A percentile compares a stretch with the other conserved stretches of the same genome.
Conservation (phyloP, 2,329 filamentous ascomycete genomes). For the Fusarium avenaceum region DNA sequence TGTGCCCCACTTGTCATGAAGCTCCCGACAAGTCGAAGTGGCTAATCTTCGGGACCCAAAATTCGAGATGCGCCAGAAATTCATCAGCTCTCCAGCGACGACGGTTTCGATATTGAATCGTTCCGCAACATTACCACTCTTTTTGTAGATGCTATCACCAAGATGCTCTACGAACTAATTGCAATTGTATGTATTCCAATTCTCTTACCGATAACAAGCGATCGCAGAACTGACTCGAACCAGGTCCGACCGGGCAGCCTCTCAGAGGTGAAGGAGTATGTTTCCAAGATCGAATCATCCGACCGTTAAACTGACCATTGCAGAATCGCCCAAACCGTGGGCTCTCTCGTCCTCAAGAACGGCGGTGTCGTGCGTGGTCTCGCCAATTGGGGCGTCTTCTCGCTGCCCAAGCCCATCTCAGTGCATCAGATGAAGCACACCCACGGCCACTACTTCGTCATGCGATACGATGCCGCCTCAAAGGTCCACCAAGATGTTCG, state of each 20-base stretch:
- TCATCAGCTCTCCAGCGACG: constrained; percentile 36
- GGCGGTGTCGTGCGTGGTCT: constrained; percentile 93
- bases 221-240: constrained; percentile 34
- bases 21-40: constrained; percentile 28
- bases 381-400: constrained; percentile 95
- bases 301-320: constrained; percentile 25
- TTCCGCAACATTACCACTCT: constrained; percentile 34
- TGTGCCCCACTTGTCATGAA: constrained; percentile 34
- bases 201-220: constrained; percentile 13
- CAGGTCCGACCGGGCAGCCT: constrained; percentile 94
- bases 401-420: constrained; percentile 82
- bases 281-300: constrained; percentile 39
- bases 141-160: constrained; percentile 54
- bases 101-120: constrained; percentile 19
- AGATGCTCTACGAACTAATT: constrained; percentile 98
- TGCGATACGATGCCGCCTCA: constrained; percentile 90
- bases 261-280: constrained; percentile 94
- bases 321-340: constrained; percentile 89
- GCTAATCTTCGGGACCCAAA: constrained; percentile 51
- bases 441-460: constrained; percentile 95
- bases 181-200: constrained; percentile 81
- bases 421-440: constrained; percentile 87
- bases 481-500: constrained; percentile 81
- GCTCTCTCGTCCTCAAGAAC: constrained; percentile 82
- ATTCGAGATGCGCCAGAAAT: constrained; percentile 49